Base-by-base conservation (phyloP, 2,329 filamentous ascomycete species). In the Neopestalotiopsis clavispora region DNA sequence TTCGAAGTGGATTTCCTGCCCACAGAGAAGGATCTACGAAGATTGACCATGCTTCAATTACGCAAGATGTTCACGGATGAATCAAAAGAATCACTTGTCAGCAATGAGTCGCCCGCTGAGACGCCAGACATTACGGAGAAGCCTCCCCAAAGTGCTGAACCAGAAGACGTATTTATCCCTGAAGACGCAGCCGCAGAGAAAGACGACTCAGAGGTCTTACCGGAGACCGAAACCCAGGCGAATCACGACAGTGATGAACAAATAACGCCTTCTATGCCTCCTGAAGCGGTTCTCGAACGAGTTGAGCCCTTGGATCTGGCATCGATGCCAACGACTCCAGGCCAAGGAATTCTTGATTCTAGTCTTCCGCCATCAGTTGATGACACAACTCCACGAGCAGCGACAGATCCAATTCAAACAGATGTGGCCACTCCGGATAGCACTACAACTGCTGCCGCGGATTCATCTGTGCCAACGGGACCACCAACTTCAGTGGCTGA, bases 61-160 rank as follows among this genome's bases (percentile, higher is more conserved):
- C 95, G 93, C 78, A 97, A 97, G 78, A 93, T 99, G 78, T 99
- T 99, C 77, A 89, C 95, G 7, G 95, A 98, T 74, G 94, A 95
- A 71, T 94, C 94, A 2, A 91, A 92, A 69, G 91, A 94, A 69
- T 92, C 93, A 0, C 82, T 95, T 17, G 85, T 86, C 4, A 89
- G 91, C 6, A 89, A 88, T 13, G 94, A 97, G 64, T 90, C 92
- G 57, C 84, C 85, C 2, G 82, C 84, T 7, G 90, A 91, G 28
- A 81, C 84, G 1, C 82, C 84, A 5, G 86, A 88, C 69, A 78
- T 81, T 12, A 83, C 85, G 9, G 87, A 88, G 66, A 84, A 79
- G 52, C 78, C 78, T 4, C 84, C 81, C 2, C 84, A 86, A 71
- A 80, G 80, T 28, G 72, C 67, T 28, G 58, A 59, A 28, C 49